Evolutionary conservation across 352 stramenopile genomes (phyloP), one percentile per base, ranked within the genome.

Genomic region (Phytophthora uliginosa): DNA sequence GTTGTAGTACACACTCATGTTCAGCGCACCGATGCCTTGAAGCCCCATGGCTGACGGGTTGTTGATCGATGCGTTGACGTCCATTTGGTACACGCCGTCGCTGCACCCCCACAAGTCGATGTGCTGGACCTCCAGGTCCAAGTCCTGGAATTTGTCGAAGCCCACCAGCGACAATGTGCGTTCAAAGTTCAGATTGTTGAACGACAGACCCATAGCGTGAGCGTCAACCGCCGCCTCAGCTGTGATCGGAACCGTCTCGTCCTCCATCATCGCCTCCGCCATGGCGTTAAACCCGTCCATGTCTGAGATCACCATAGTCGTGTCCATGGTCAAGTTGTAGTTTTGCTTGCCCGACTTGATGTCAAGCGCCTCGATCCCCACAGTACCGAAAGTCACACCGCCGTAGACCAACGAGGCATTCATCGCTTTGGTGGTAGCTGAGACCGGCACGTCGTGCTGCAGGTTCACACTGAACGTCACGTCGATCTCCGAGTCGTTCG

Each of bases 1-100:
- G 8, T 81, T 72, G 71, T 85, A 90, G 77, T 90, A 91, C 17
- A 92, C 69, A 22, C 73, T 91, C 66, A 93, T 72, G 70, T 93
- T 93, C 61, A 93, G 81, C 28, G 74, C 65, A 33, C 83, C 86
- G 20, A 93, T 79, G 47, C 84, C 79, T 42, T 86, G 65, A 28
- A 91, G 62, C 1, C 82, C 84, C 54, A 91, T 75, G 42, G 79
- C 38, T 20, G 78, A 79, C 50, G 77, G 72, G 51, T 87, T 87
- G 63, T 82, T 71, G 15, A 92, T 55, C 8, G 79, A 89, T n/a
- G 78, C 78, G 63, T 93, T 91, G 64, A 90, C 79, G 33, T 78
- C 65, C 56, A 92, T 87, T 18, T 79, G 63, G 63, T 81, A 82
- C 26, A 76, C 34, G n/a, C 71, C 77, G 40, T 77, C 54, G 12